phyloP scores from a whole-genome alignment of 2,329 filamentous ascomycete genomes.

The Xylaria sp. region DNA sequence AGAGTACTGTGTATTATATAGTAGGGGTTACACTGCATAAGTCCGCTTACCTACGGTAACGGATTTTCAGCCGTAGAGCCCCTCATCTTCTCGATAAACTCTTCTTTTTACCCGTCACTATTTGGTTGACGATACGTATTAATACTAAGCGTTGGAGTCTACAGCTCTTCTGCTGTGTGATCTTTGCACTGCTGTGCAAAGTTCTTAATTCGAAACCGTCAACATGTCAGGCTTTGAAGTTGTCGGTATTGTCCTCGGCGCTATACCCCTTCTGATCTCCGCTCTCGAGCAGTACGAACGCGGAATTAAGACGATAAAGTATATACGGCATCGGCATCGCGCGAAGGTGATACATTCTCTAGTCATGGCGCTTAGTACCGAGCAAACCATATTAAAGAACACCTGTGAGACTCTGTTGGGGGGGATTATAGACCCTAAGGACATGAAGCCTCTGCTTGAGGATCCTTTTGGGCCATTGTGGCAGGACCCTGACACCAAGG shows the following conservation, averaged over 20 bases:
- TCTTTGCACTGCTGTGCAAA: not conserved
- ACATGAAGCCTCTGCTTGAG: constrained; percentile 47
- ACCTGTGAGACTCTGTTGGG: constrained; percentile 47
- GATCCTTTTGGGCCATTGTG: constrained; percentile 46
- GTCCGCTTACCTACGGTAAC: not conserved
- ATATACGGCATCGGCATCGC: constrained; percentile 38
- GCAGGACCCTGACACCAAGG: constrained; percentile 36
- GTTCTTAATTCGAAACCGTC: not conserved
- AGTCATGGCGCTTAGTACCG: constrained; percentile 40
- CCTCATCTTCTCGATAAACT: not conserved
- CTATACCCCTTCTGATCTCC: constrained; percentile 40
- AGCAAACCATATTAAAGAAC: constrained; percentile 45
- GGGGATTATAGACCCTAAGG: constrained; percentile 37
- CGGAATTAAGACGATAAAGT: constrained; percentile 36
- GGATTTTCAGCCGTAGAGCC: constrained; percentile 1
- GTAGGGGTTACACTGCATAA: constrained; percentile 19
- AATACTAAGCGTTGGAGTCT: not conserved
- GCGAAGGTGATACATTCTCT: constrained; percentile 42
- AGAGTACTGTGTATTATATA: too few relatives aligned
- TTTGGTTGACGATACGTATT: not conserved
- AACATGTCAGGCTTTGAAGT: constrained; percentile 43
- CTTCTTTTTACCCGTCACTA: not conserved
- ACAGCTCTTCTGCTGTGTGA: not conserved
- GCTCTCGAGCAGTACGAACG: constrained; percentile 40
- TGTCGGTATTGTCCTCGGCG: constrained; percentile 41